phyloP scores from a whole-genome alignment of 2,329 filamentous ascomycete species.

The Aspergillus fijiensis region DNA sequence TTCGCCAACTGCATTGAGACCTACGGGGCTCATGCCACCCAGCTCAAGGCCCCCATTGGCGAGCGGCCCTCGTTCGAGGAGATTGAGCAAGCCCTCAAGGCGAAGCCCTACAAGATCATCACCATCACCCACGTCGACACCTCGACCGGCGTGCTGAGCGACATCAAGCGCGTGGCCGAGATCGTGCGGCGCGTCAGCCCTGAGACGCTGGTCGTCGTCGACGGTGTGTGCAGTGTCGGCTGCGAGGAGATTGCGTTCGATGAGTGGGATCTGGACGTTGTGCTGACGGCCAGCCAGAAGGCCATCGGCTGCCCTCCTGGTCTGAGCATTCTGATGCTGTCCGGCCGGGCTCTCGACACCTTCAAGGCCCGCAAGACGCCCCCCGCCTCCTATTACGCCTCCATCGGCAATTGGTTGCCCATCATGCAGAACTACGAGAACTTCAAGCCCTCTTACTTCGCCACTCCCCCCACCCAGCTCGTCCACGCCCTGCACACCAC shows the following conservation, averaged over 20 bases:
- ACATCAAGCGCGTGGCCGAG: constrained; percentile 80
- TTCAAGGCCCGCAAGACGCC: constrained; percentile 79
- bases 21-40: constrained; percentile 86
- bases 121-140: constrained; percentile 98
- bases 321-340: constrained; percentile 91
- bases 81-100: constrained; percentile 81
- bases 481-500: constrained; percentile 89
- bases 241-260: constrained; percentile 96
- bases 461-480: constrained; percentile 91
- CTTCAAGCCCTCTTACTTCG: constrained; percentile 96
- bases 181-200: constrained; percentile 84
- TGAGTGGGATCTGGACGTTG: constrained; percentile 87
- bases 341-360: constrained; percentile 76
- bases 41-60: constrained; percentile 85
- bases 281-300: constrained; percentile 94
- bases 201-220: constrained; percentile 85
- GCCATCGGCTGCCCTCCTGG: constrained; percentile 94
- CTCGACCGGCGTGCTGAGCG: constrained; percentile 90
- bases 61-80: constrained; percentile 81
- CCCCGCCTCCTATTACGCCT: constrained; percentile 88
- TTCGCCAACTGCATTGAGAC: constrained; percentile 90
- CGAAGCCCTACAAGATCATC: constrained; percentile 90
- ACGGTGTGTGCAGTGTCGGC: constrained; percentile 95
- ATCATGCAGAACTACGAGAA: constrained; percentile 99
- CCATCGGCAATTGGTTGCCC: constrained; percentile 95